These are phyloP conservation scores for Phytophthora sp. DNA, from an alignment of 352 stramenopile species.

Conservation along the genomic window DNA sequence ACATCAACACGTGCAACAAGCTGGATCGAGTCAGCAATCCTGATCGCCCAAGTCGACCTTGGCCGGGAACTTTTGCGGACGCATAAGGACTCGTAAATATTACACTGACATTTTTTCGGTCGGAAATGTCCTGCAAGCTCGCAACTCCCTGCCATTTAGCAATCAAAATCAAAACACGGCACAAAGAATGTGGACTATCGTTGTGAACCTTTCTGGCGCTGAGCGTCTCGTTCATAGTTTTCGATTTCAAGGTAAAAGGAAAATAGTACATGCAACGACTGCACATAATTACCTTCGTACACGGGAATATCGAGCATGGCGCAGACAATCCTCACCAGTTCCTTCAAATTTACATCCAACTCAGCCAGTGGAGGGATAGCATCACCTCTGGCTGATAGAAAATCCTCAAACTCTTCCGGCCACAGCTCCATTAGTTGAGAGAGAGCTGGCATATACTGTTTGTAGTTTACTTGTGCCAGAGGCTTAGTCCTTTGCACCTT, in stretches of 20 bases:
- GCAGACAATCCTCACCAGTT: constrained; percentile 89
- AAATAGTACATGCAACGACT: constrained; percentile 94
- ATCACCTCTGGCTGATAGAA: constrained; percentile 41
- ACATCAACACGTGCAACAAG: constrained; percentile 80
- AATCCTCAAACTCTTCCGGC: constrained; percentile 85
- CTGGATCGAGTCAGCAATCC: constrained; percentile 72
- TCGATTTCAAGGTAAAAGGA: constrained; percentile 87
- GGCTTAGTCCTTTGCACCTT: constrained; percentile 90
- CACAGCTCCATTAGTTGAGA: constrained; percentile 91
- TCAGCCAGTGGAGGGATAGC: constrained; percentile 38
- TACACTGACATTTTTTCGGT: neutral
- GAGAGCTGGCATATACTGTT: constrained; percentile 89
- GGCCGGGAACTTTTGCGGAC: constrained; percentile 80
- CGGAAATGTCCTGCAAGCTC: neutral
- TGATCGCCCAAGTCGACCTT: constrained; percentile 63
- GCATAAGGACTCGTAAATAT: constrained; percentile 24
- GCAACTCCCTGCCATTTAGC: neutral
- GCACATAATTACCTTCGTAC: constrained; percentile 72
- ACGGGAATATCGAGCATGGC: constrained; percentile 93
- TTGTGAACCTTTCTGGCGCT: constrained; percentile 28
- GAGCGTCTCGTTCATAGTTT: constrained; percentile 55
- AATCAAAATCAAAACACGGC: constrained; percentile 10
- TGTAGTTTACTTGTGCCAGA: constrained; percentile 80
- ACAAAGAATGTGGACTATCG: constrained; percentile 23
- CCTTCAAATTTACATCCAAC: constrained; percentile 85